Evolutionary conservation across 2,329 filamentous ascomycete species (phyloP).

Genomic region (Parasarocladium wereldwijsianum): DNA sequence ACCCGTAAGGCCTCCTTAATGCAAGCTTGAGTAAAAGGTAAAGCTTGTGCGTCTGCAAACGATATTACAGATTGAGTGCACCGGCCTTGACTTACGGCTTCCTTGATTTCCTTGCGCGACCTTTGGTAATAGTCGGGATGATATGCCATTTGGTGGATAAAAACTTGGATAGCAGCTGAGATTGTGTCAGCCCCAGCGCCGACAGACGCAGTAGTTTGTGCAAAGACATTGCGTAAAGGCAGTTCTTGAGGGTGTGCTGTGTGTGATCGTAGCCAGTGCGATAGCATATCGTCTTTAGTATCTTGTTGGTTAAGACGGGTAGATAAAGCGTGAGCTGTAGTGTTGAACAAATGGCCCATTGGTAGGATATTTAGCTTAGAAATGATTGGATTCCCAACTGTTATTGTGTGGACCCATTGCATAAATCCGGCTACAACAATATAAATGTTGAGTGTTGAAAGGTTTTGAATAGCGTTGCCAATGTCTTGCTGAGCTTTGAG

Average conservation of each 20-base stretch:
- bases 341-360: slow-evolving; percentile 14
- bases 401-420: slow-evolving; percentile 10
- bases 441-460: slow-evolving; percentile 7
- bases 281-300: slow-evolving; percentile 10
- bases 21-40: slow-evolving; percentile 20
- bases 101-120: slow-evolving; percentile 5
- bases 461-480: slow-evolving; percentile 14
- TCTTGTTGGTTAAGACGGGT: slow-evolving; percentile 11
- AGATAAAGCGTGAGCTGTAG: slow-evolving; percentile 10
- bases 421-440: slow-evolving; percentile 11
- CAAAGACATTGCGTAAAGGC: slow-evolving; percentile 5
- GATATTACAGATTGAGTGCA: slow-evolving; percentile 5
- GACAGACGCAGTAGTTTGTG: slow-evolving; percentile 4
- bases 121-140: slow-evolving; percentile 5
- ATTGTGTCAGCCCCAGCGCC: slow-evolving; percentile 7
- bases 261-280: slow-evolving; percentile 12
- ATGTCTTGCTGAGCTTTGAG: slow-evolving; percentile 11
- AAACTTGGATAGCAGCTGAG: slow-evolving; percentile 6
- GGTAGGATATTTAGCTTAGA: slow-evolving; percentile 13
- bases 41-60: slow-evolving; percentile 12
- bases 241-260: slow-evolving; percentile 9
- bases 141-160: slow-evolving; percentile 7
- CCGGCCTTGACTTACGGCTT: slow-evolving; percentile 1
- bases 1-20: slow-evolving; percentile 25
- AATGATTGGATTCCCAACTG: slow-evolving; percentile 14